Evolutionary conservation across 352 stramenopile genomes (phyloP), one percentile per base, ranked within the genome.

Genomic region (Phytophthora melonis): DNA sequence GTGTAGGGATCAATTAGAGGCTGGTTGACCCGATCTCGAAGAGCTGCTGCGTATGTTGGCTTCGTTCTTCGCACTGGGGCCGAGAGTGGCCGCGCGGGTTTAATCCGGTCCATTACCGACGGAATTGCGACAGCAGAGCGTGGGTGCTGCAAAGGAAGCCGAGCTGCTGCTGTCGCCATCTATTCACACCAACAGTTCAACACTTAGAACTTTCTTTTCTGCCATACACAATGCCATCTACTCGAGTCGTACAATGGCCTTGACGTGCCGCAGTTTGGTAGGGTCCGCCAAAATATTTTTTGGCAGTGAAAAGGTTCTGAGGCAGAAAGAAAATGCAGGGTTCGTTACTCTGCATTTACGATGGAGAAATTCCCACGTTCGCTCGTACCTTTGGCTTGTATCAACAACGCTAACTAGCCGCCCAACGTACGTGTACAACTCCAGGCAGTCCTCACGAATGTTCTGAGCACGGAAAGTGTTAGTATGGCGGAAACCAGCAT

Each of bases 231-330:
- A 27, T 25, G 14, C 30, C 41, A 25, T 30, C 5, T 50, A 50
- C 21, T 50, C 11, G 53, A n/a, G 27, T 45, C 83, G 18, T 72
- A 96, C 84, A 57, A 96, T 75, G 0, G 85, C 81, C 76, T 94
- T 94, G 27, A 95, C 52, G 23, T 91, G 77, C 10, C 87, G 86
- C 8, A 95, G 65, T 50, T 94, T 95, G 23, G 69, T 80, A 14
- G 77, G 66, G 41, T 96, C 88, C 0, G 88, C 84, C 14, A 96
- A 68, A n/a, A 96, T 83, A 73, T 93, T 93, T 63, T 91, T 94
- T 34, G 86, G 87, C 36, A 77, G n/a, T 25, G 60, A 54, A 61
- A 70, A 57, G 14, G 55, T 67, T 65, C 75, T 78, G 41, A 18
- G 55, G 18, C n/a, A 57, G 30, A 34, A 34, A 57, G 47, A 58